Evolutionary conservation across 2,329 filamentous ascomycete species (phyloP).

Genomic region (Ploettnerulaceae sp.): DNA sequence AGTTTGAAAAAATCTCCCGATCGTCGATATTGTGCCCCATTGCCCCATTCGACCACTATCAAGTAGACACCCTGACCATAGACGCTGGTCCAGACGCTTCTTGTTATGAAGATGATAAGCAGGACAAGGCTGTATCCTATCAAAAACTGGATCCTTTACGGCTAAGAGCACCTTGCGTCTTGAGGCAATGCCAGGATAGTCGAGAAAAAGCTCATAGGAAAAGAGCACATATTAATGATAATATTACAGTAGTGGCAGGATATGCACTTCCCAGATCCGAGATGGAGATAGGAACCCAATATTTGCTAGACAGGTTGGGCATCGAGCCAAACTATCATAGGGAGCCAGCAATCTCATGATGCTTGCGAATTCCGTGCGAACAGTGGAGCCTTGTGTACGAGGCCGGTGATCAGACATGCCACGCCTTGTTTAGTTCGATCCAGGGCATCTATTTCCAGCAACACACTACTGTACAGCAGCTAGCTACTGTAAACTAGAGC

Average conservation of each 20-base stretch:
- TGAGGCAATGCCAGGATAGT: background rate
- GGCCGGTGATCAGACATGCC: background rate
- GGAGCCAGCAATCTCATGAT: background rate
- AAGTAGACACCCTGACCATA: too few relatives aligned
- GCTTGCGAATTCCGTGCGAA: background rate
- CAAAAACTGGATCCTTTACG: conserved; percentile 12
- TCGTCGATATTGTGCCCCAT: too few relatives aligned
- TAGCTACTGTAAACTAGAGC: too few relatives aligned
- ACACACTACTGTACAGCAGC: too few relatives aligned
- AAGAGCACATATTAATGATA: conserved; percentile 6
- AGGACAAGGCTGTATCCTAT: background rate
- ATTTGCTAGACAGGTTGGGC: conserved; percentile 14
- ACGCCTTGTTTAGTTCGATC: background rate
- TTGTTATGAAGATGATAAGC: background rate
- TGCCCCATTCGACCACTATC: too few relatives aligned
- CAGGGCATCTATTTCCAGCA: conserved; percentile 3
- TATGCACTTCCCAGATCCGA: background rate
- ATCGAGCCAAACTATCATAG: conserved; percentile 17
- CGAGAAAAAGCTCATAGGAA: conserved; percentile 7
- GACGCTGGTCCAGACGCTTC: conserved; percentile 3
- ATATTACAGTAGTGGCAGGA: too few relatives aligned
- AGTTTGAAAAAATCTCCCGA: background rate
- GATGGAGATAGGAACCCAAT: conserved; percentile 6
- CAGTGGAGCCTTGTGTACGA: conserved; percentile 3
- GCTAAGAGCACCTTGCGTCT: conserved; percentile 3